phyloP scores from a whole-genome alignment of 176 grass and related monocot species.

The Aegilops bicornis region DNA sequence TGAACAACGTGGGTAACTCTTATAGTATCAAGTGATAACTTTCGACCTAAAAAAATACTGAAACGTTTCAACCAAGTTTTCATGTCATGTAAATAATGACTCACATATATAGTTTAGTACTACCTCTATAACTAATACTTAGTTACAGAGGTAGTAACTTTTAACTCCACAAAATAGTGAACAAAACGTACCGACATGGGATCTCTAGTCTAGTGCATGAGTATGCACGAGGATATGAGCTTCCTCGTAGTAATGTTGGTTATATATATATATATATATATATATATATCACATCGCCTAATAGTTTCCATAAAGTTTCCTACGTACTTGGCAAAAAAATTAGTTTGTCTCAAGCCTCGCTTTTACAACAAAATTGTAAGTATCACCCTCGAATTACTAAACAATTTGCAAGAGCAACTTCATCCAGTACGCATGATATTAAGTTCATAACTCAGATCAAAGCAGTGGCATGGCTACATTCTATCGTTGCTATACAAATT shows the following conservation, averaged over 20 bases:
- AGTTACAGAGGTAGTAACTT: too few species aligned
- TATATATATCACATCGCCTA: neutral
- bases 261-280: neutral
- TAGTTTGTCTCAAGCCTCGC: neutral
- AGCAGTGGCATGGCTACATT: conserved; percentile 1
- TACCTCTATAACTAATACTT: too few species aligned
- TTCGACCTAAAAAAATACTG: too few species aligned
- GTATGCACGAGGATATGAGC: neutral
- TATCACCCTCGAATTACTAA: neutral
- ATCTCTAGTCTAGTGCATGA: neutral
- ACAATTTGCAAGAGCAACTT: neutral
- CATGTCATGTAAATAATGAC: too few species aligned
- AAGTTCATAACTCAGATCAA: conserved; percentile 19
- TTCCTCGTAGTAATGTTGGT: neutral
- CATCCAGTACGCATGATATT: neutral
- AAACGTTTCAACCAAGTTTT: too few species aligned
- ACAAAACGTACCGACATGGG: too few species aligned
- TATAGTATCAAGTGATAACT: too few species aligned
- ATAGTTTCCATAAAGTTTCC: neutral
- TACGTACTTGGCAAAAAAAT: neutral
- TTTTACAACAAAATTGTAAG: neutral
- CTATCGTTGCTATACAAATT: neutral
- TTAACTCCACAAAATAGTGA: too few species aligned
- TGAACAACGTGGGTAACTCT: too few species aligned
- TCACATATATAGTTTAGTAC: too few species aligned